phyloP scores from a whole-genome alignment of 176 grass and related monocot genomes.

The Carex parvula region DNA sequence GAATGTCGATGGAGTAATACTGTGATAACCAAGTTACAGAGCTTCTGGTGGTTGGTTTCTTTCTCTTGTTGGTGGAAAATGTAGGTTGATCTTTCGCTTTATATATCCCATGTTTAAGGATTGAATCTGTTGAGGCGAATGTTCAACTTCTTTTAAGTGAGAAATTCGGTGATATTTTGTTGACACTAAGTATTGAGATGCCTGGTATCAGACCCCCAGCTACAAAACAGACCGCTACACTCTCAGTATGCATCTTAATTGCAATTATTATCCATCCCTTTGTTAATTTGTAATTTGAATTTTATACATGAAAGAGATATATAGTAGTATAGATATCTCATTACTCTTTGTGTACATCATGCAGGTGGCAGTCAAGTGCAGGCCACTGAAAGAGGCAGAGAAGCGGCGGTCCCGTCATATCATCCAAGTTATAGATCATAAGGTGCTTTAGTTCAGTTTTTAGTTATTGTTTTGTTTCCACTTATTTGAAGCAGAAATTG shows the following conservation, averaged over 20 bases:
- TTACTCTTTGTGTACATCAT: neutral
- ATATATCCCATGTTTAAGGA: neutral
- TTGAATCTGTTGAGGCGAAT: conserved; percentile 5
- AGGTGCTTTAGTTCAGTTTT: conserved; percentile 39
- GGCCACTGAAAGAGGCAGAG: conserved; percentile 77
- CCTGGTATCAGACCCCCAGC: conserved; percentile 83
- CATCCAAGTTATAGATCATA: conserved; percentile 91
- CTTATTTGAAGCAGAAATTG: neutral
- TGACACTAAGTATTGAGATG: conserved; percentile 39
- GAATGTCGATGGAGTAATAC: neutral
- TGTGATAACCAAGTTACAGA: neutral
- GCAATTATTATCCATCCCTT: neutral
- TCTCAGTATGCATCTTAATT: conserved; percentile 47
- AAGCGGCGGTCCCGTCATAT: conserved; percentile 62
- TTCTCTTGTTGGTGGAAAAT: conserved; percentile 22
- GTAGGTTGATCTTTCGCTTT: conserved; percentile 21
- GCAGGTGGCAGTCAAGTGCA: conserved; percentile 93
- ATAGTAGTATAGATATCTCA: neutral
- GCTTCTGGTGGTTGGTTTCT: conserved; percentile 8
- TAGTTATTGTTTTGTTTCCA: neutral
- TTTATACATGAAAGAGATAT: neutral
- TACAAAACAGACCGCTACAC: conserved; percentile 78
- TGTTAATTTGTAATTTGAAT: neutral
- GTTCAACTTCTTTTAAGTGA: neutral
- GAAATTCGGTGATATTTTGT: neutral